A percentile compares a stretch with the other conserved stretches of the same genome.
phyloP scores from a whole-genome alignment of 768 basidiomycete genomes.

The Boletellus emodensis region DNA sequence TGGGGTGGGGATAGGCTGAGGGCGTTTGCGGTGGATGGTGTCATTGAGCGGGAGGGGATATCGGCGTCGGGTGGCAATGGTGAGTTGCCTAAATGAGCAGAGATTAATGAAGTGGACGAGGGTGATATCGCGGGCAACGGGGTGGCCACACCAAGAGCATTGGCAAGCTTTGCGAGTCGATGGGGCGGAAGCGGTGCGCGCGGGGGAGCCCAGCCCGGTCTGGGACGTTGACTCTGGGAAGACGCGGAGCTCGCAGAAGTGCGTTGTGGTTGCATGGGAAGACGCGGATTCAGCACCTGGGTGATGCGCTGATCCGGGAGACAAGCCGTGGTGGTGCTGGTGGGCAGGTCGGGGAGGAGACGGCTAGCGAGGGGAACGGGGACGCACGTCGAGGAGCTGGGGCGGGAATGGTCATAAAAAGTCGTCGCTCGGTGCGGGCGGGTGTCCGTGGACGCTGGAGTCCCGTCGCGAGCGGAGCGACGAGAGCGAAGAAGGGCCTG shows the following conservation, averaged over 20 bases:
- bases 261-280: conserved; percentile 13
- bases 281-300: conserved; percentile 2
- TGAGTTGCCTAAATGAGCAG: conserved; percentile 13
- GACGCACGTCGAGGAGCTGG: conserved; percentile 11
- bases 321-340: neutral
- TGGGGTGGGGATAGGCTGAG: conserved; percentile 40
- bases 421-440: neutral
- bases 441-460: no score
- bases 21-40: conserved; percentile 41
- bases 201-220: conserved; percentile 53
- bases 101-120: conserved; percentile 8
- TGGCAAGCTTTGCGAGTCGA: conserved; percentile 77
- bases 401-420: conserved; percentile 5
- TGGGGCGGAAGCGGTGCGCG: conserved; percentile 71
- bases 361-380: no score
- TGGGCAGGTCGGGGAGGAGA: no score
- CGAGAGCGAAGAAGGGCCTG: neutral
- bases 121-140: conserved; percentile 54
- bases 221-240: conserved; percentile 1
- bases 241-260: conserved; percentile 8
- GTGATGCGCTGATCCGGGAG: conserved; percentile 1
- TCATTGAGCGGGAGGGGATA: conserved; percentile 46
- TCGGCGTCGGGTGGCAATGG: conserved; percentile 26
- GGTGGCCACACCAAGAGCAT: conserved; percentile 77
- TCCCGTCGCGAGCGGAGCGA: neutral